Percentiles rank a stretch among this genome's conserved stretches.
These are phyloP conservation scores for Nemania diffusa DNA, from an alignment of 2,329 filamentous ascomycete species.

Conservation along the genomic window DNA sequence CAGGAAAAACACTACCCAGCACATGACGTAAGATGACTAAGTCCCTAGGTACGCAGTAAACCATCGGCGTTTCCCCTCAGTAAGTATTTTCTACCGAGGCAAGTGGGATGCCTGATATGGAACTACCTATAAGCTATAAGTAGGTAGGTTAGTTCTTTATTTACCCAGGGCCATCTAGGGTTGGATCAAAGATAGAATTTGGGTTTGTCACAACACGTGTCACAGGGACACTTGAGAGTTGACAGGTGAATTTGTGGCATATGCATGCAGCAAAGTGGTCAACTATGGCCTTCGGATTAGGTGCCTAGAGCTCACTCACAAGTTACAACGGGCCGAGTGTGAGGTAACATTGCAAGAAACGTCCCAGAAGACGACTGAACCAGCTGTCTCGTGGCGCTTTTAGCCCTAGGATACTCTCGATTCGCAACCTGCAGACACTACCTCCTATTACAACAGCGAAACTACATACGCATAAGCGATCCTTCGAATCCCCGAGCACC, in stretches of 20 bases:
- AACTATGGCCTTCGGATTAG: background rate
- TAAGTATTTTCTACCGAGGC: background rate
- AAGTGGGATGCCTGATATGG: background rate
- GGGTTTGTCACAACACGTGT: conserved; percentile 2
- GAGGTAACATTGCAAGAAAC: background rate
- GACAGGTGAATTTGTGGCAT: background rate
- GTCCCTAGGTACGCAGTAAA: background rate
- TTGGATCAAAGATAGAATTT: background rate
- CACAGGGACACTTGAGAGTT: background rate
- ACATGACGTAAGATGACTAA: background rate
- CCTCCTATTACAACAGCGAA: too few relatives aligned
- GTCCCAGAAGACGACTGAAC: background rate
- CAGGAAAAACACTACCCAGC: background rate
- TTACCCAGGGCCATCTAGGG: background rate
- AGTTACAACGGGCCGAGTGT: background rate
- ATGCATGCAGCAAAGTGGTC: background rate
- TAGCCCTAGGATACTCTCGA: background rate
- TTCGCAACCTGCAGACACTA: background rate
- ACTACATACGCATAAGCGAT: background rate
- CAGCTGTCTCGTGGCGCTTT: background rate
- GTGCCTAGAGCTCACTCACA: background rate
- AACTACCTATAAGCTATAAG: background rate
- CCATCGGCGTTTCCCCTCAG: background rate
- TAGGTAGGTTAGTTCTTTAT: background rate
- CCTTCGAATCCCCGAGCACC: background rate